Base-by-base conservation (phyloP, 2,329 filamentous ascomycete genomes). In the Parafenestella ontariensis region DNA sequence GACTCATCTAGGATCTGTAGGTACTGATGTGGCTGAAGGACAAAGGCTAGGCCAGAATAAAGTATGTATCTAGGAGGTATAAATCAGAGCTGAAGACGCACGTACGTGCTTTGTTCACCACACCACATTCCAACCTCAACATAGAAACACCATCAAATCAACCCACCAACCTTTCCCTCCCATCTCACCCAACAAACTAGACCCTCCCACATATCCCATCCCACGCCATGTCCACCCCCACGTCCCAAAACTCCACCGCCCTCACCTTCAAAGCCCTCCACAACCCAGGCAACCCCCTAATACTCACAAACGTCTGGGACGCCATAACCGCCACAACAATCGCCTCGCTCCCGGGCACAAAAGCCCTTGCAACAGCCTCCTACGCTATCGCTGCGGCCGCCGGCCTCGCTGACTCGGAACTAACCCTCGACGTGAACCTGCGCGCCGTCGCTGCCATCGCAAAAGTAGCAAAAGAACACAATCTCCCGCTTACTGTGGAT, bases 401-500 rank as follows among this genome's bases (percentile, higher is more conserved):
- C 10, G 72, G 72, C n/a, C 45, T 74, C 7, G 41, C 61, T 10
- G 75, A 78, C 54, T 59, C 64, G 3, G 66, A 75, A 69, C 77
- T 88, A 21, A 80, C 78, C 0, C 73, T 82, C 13, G 72, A 81
- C 3, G 75, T 79, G 31, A 87, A 87, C 58, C 72, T 88, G 29
- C 69, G 74, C 1, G 79, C 79, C 10, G 75, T 84, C 31, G 59
- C 69, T 3, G 70, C 70, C 10, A 78, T 88, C 51, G 79, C 79
- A 0, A 69, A 74, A 1, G 68, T 82, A 3, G 78, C 78, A 11
- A 66, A 65, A 10, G 62, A 73, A 11, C 71, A 76, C 33, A 71
- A 75, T 5, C 72, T 83, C 1, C 83, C 84, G 0, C 68, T 88
- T 0, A 83, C 81, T 0, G 83, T 82, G 5, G 86, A 88, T 62